Evolutionary conservation across 2,329 filamentous ascomycete genomes (phyloP), one percentile per base, ranked within the genome.

Genomic region (Claviceps fusiformis): DNA sequence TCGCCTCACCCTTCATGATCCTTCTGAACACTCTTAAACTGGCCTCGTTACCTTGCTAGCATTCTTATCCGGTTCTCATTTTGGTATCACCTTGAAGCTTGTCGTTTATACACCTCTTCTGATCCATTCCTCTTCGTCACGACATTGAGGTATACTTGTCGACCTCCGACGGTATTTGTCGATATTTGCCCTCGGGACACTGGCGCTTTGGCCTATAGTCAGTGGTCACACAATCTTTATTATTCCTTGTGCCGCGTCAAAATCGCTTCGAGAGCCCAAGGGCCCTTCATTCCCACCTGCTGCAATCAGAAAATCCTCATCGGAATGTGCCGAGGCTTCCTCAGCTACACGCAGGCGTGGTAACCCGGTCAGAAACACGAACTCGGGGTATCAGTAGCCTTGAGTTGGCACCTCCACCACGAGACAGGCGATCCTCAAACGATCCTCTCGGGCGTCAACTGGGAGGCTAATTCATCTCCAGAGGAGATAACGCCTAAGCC

Each of bases 321-420:
- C 10, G 47, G 51, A 17, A 49, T 39, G 50, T 62, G 63, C 57
- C 58, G 60, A 29, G 53, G 56, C 9, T 58, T 63, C 37, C 62
- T 63, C 56, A 57, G 54, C 31, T 59, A 65, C 41, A 59, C 59
- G n/a, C 52, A 59, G 45, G 61, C 59, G 54, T 58, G 59, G 33
- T 56, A 60, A 51, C 58, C 59, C 49, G 46, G 55, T 17, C 56
- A 57, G 33, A 55, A 58, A 58, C 45, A 51, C 52, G 5, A 55
- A 61, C 37, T 60, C 62, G 56, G 61, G 61, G n/a, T 13, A 39
- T 52, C 39, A 62, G 61, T n/a, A 62, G 63, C 50, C 68, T 71
- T 52, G 65, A 70, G 55, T 57, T 61, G 24, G 69, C 68, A 24
- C 67, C 69, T 19, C 59, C 69, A 24, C 59, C 63, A n/a, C 63